phyloP scores from a whole-genome alignment of 2,329 filamentous ascomycete species.

The Exserohilum turcica region DNA sequence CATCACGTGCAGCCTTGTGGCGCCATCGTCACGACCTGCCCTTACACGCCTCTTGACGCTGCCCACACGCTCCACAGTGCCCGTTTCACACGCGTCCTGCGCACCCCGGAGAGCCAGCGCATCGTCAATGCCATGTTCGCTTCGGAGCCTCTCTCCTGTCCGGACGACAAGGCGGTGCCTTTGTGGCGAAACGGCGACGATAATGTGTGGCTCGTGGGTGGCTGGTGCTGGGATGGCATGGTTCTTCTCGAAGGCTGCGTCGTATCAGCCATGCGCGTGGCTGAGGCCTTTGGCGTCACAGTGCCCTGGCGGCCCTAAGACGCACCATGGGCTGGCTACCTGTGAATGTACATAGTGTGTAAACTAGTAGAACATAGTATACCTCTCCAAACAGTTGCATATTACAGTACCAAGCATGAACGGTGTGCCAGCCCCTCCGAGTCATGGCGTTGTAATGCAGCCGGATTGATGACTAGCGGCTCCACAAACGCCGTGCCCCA shows the following conservation, averaged over 20 bases:
- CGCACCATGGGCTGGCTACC: not conserved
- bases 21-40: slow-evolving; percentile 60
- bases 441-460: no score
- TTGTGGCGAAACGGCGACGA: slow-evolving; percentile 60
- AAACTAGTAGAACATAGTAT: no score
- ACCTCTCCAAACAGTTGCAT: slow-evolving; percentile 38
- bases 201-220: slow-evolving; percentile 61
- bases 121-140: slow-evolving; percentile 56
- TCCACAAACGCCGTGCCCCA: no score
- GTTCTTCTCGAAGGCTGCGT: slow-evolving; percentile 66
- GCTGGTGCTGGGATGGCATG: slow-evolving; percentile 71
- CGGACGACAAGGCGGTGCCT: slow-evolving; percentile 25
- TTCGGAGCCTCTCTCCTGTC: slow-evolving; percentile 4
- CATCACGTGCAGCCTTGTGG: slow-evolving; percentile 59
- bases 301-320: slow-evolving; percentile 34
- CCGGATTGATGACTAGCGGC: no score
- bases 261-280: slow-evolving; percentile 63
- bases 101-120: slow-evolving; percentile 55
- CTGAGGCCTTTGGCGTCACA: slow-evolving; percentile 58
- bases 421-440: no score
- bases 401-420: slow-evolving; percentile 48
- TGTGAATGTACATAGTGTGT: no score
- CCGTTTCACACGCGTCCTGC: slow-evolving; percentile 59
- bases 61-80: slow-evolving; percentile 53
- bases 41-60: slow-evolving; percentile 49